Base-by-base conservation (phyloP, 108 stramenopile genomes). In the Thalassiosira profunda region DNA sequence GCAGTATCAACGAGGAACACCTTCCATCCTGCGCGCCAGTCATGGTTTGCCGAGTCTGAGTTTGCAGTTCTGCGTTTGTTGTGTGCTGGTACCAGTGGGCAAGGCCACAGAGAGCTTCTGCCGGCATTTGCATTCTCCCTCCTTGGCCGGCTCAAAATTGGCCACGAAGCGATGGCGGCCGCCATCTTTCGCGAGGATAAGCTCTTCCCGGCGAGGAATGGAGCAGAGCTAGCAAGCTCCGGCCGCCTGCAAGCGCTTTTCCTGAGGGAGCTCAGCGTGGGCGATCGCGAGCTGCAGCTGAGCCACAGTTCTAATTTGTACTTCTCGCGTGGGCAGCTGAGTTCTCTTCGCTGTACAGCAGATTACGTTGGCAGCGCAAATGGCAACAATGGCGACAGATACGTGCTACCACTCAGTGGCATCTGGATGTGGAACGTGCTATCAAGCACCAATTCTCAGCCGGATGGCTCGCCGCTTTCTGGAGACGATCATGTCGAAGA, bases 371-470 rank as follows among this genome's bases (percentile, higher is more conserved):
- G 40, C 33, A 29, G 45, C 11, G 58, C 70, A 59, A 41, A 59
- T 26, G 44, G 40, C 37, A 51, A 43, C 29, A 48, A 7, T 17
- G 38, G 25, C 23, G 53, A 55, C 4, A 52, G 65, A 31, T 55
- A 55, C 49, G 54, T 75, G 5, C 49, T 79, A 17, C 77, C 77
- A 5, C 20, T 95, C 2, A 91, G 94, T 3, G 67, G 74, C 35
- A 44, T 85, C 10, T 95, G 94, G 94, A n/a, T 89, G 17, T 95
- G 89, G 94, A 78, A 95, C 36, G 68, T 80, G 18, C 15, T 80
- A 40, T 80, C 79, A 24, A 80, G 79, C 36, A 63, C 79, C 14
- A 45, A 55, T 45, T 35, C 46, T 38, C 38, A 60, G 23, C 15
- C 10, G 21, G 56, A 30, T n/a, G 24, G 26, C 23, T 23, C 55